Evolutionary conservation across 768 basidiomycete genomes (phyloP), one percentile per base, ranked within the genome.

Genomic region (Xerocomellus dryophilus): DNA sequence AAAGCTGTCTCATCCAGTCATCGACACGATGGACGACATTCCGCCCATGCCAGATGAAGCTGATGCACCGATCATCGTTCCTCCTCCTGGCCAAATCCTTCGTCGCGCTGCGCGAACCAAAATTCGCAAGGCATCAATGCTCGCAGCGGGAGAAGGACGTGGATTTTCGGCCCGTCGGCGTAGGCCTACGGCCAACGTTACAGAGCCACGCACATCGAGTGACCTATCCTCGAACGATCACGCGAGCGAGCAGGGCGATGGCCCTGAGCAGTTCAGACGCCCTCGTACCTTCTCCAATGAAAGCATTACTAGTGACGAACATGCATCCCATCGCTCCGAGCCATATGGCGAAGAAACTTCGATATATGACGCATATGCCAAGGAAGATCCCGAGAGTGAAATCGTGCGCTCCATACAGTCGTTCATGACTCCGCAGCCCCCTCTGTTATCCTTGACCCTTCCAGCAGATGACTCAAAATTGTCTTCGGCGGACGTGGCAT

Each of bases 81-180:
- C 92, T 42, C 88, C 85, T 23, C 93, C 92, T 1, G 90, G 90
- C 7, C 89, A 86, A 69, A 93, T 94, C 61, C 79, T 99, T 12
- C 88, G 93, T 20, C 88, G 97, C 35, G 83, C 93, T 10, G 93
- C 93, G 5, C 84, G 96, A 14, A 99, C 97, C 1, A 94, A 93
- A 76, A 97, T 98, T 61, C 87, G 96, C 34, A 99, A 98, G 74
- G 77, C 85, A 14, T 81, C 83, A 6, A 69, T 87, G 7, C 78
- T 81, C 14, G 89, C 84, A 21, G 91, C 90, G 70, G 89, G 88
- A 11, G 84, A 81, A 32, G 90, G 90, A 2, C 91, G 91, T 77
- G 86, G 93, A 11, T 95, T 95, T 71, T 71, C 81, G 35, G 71
- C 54, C 31, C 67, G 59, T 31, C 60, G 69, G 43, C 63, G 65